These are phyloP conservation scores for Oryza rufipogon DNA, from an alignment of 176 grass and related monocot species.

Conservation along the genomic window DNA sequence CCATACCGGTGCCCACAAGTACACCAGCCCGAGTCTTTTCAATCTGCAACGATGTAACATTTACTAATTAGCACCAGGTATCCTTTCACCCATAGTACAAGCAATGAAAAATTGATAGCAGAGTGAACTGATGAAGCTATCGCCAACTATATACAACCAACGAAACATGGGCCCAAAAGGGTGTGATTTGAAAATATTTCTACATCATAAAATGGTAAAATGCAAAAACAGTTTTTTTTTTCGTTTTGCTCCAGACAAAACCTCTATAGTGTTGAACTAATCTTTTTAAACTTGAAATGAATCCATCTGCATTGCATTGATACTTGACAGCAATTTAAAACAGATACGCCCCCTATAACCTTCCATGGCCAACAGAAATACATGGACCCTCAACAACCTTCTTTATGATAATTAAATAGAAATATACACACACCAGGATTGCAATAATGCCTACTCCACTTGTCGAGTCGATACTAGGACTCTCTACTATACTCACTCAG, in stretches of 20 bases:
- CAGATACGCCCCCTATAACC: not conserved
- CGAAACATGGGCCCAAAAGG: not conserved
- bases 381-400: not conserved
- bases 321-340: not conserved
- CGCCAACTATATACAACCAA: not conserved
- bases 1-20: slow-evolving; percentile 98
- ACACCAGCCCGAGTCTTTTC: slow-evolving; percentile 90
- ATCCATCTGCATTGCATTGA: not conserved
- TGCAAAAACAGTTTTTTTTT: slow-evolving; percentile 7
- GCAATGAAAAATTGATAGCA: slow-evolving; percentile 7
- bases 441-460: slow-evolving; percentile 3
- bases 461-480: not conserved
- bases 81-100: not conserved
- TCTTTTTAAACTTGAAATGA: not conserved
- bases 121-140: not conserved
- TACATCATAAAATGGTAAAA: not conserved
- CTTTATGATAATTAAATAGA: slow-evolving; percentile 19
- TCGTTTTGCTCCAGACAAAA: not conserved
- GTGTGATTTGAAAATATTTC: not conserved
- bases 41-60: slow-evolving; percentile 52
- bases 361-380: not conserved
- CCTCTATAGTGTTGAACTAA: not conserved
- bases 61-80: slow-evolving; percentile 35
- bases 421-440: not conserved
- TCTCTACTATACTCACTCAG: not conserved